Conservation (phyloP, 2,329 filamentous ascomycete species). For the Cercospora nicotianae region DNA sequence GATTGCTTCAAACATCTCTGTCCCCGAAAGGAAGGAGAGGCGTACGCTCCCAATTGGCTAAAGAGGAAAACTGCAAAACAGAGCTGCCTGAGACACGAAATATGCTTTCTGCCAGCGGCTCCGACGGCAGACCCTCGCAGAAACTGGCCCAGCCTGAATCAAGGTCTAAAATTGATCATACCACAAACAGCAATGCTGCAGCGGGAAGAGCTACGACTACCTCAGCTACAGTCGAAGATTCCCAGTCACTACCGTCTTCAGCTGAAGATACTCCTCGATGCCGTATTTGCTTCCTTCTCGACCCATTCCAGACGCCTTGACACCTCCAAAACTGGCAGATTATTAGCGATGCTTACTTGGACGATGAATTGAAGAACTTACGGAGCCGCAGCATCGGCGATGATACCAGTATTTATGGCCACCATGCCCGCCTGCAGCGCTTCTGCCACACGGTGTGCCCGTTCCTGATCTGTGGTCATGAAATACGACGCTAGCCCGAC, state of each 20-base stretch:
- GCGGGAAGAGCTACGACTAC: neutral
- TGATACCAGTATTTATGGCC: conserved; percentile 57
- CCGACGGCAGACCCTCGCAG: neutral
- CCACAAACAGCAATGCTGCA: neutral
- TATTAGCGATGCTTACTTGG: neutral
- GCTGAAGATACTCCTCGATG: conserved; percentile 51
- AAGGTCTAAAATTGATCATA: neutral
- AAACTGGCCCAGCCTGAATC: neutral
- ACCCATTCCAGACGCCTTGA: conserved; percentile 53
- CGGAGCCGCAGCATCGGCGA: neutral
- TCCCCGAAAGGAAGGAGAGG: too few relatives aligned
- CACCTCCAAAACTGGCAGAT: conserved; percentile 43
- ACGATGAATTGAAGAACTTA: neutral
- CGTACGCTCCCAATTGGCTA: neutral
- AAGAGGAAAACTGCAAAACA: neutral
- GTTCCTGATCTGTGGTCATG: conserved; percentile 65
- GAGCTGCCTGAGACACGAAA: neutral
- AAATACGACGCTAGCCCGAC: conserved; percentile 95
- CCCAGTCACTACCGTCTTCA: conserved; percentile 42
- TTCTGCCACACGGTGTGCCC: conserved; percentile 62
- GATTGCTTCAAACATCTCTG: too few relatives aligned
- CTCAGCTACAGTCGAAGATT: neutral
- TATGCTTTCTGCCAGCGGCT: neutral
- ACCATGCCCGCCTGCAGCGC: conserved; percentile 82
- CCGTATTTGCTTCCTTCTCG: conserved; percentile 53